A percentile compares a stretch with the other conserved stretches of the same genome.
phyloP scores from a whole-genome alignment of 495 filamentous ascomycete species.

The Talaromyces thailandensis region DNA sequence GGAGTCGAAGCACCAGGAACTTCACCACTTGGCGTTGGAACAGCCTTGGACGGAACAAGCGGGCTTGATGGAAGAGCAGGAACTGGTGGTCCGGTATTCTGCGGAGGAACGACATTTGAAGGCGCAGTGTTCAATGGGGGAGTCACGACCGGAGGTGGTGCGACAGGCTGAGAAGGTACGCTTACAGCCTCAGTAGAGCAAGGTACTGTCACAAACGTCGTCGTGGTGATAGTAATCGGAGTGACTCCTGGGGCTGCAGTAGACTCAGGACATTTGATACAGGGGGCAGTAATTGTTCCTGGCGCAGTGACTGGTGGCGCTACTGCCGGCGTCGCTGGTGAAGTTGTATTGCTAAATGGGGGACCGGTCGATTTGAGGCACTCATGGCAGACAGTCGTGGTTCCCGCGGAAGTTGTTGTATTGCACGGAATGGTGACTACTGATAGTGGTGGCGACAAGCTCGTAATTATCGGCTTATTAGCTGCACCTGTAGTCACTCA shows the following conservation, averaged over 20 bases:
- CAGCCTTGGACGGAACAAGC: neutral
- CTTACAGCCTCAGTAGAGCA: neutral
- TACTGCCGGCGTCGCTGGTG: constrained; percentile 9
- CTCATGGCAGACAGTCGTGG: neutral
- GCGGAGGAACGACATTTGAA: neutral
- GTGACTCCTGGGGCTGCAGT: neutral
- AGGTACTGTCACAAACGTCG: neutral
- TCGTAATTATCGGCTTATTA: neutral
- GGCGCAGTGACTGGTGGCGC: neutral
- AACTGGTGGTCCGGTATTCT: neutral
- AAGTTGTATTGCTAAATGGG: constrained; percentile 20
- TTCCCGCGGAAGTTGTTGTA: neutral
- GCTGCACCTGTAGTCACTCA: neutral
- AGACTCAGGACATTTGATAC: neutral
- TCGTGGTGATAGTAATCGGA: neutral
- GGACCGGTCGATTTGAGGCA: neutral
- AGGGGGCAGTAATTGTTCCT: neutral
- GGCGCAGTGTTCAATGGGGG: neutral
- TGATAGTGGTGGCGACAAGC: neutral
- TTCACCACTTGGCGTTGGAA: neutral
- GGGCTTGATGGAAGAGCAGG: neutral
- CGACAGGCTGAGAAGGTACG: neutral
- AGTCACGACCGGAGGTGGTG: no score
- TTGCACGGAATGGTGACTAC: neutral
- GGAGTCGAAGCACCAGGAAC: neutral